Conservation (phyloP, 192 early-diverging fungal species). For the Mortierella claussenii region DNA sequence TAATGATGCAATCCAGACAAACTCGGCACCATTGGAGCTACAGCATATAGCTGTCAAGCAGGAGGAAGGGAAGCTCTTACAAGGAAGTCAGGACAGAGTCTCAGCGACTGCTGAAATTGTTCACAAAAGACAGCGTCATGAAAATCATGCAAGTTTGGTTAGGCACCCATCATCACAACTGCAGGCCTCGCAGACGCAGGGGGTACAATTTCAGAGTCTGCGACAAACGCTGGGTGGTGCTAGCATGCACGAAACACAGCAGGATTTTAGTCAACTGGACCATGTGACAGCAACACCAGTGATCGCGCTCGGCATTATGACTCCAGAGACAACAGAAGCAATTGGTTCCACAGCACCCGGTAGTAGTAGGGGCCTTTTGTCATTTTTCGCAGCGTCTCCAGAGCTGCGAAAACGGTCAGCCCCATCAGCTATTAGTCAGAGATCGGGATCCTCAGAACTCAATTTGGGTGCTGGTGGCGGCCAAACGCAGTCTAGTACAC, state of each 20-base stretch:
- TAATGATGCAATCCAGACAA: neutral
- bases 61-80: too few species aligned
- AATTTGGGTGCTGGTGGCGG: neutral
- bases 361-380: neutral
- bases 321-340: neutral
- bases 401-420: constrained; percentile 24
- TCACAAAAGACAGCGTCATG: too few species aligned
- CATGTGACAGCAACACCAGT: neutral
- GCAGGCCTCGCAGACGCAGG: neutral
- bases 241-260: neutral
- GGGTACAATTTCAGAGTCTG: constrained; percentile 31
- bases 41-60: neutral
- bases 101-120: too few species aligned
- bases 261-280: neutral
- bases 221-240: constrained; percentile 15
- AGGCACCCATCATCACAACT: too few species aligned
- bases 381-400: constrained; percentile 25
- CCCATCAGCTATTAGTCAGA: neutral
- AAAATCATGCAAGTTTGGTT: too few species aligned
- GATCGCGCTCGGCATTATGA: constrained; percentile 1
- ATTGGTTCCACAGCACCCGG: neutral
- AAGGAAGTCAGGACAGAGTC: too few species aligned
- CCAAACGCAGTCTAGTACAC: neutral
- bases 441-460: neutral
- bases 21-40: neutral